phyloP scores from a whole-genome alignment of 2,329 filamentous ascomycete species.

The Aulographum hederae region DNA sequence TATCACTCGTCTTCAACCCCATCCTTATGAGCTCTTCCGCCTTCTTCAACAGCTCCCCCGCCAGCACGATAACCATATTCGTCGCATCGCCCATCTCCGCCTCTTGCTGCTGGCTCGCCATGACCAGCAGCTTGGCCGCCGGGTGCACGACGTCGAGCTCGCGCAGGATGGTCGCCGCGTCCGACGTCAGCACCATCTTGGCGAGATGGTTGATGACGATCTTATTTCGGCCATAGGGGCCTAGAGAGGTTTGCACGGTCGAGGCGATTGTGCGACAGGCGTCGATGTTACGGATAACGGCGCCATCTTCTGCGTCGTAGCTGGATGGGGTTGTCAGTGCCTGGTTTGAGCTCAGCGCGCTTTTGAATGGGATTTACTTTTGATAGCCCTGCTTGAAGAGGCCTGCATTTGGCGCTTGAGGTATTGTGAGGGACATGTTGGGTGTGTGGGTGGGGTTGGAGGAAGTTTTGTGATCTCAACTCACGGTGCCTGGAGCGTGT shows the following conservation, averaged over 20 bases:
- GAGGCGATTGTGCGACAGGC: constrained; percentile 90
- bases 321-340: constrained; percentile 33
- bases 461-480: too few species aligned
- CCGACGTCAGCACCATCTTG: constrained; percentile 98
- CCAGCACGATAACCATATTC: constrained; percentile 89
- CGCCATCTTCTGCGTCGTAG: constrained; percentile 98
- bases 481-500: too few species aligned
- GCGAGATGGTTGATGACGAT: constrained; percentile 99
- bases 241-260: constrained; percentile 92
- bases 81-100: constrained; percentile 98
- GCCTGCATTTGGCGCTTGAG: constrained; percentile 77
- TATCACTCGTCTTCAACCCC: constrained; percentile 97
- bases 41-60: constrained; percentile 89
- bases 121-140: constrained; percentile 90
- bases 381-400: constrained; percentile 96
- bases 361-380: constrained; percentile 42
- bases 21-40: constrained; percentile 91
- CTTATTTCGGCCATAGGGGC: constrained; percentile 96
- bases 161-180: constrained; percentile 89
- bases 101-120: constrained; percentile 98
- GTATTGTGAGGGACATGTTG: constrained; percentile 86
- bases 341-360: constrained; percentile 6
- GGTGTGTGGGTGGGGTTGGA: too few species aligned
- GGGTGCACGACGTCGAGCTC: constrained; percentile 98
- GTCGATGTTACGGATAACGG: constrained; percentile 95